A percentile compares a stretch with the other conserved stretches of the same genome.
phyloP scores from a whole-genome alignment of 495 filamentous ascomycete species.

The Trichoderma reesei region DNA sequence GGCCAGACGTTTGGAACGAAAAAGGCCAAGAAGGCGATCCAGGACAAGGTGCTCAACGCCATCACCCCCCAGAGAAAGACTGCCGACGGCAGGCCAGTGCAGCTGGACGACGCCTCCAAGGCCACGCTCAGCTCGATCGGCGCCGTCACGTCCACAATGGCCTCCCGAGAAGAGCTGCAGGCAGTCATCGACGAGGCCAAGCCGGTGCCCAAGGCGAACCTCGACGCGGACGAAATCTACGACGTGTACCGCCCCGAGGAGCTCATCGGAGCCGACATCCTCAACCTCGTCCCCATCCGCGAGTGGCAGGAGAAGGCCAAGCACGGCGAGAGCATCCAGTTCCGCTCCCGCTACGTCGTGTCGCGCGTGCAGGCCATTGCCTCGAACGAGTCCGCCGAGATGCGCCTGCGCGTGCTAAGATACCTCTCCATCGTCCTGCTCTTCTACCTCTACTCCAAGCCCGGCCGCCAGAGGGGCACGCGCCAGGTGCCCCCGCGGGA shows the following conservation, averaged over 20 bases:
- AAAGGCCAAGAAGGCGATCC: constrained; percentile 80
- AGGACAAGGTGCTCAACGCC: constrained; percentile 67
- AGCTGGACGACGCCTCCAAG: constrained; percentile 46
- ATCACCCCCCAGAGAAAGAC: constrained; percentile 40
- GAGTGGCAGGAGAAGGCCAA: constrained; percentile 66
- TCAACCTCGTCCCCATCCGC: constrained; percentile 53
- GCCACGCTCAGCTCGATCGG: constrained; percentile 56
- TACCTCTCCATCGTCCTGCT: constrained; percentile 58
- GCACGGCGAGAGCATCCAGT: constrained; percentile 41
- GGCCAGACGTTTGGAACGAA: constrained; percentile 89
- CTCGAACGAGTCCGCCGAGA: constrained; percentile 41
- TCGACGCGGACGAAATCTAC: constrained; percentile 56
- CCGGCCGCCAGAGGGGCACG: constrained; percentile 31
- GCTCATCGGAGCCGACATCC: constrained; percentile 53
- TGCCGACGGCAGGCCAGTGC: constrained; percentile 29
- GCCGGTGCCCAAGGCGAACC: constrained; percentile 68
- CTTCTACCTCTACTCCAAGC: constrained; percentile 38
- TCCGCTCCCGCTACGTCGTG: constrained; percentile 59
- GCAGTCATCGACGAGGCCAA: constrained; percentile 58
- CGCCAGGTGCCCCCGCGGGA: constrained; percentile 37
- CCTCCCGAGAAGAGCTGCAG: constrained; percentile 53
- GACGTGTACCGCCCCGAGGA: constrained; percentile 71
- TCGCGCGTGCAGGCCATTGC: constrained; percentile 48
- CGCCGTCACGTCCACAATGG: constrained; percentile 45
- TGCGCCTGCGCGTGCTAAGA: constrained; percentile 51